Conservation (phyloP, 148 eudicot genomes). For the Polygonum aviculare region DNA sequence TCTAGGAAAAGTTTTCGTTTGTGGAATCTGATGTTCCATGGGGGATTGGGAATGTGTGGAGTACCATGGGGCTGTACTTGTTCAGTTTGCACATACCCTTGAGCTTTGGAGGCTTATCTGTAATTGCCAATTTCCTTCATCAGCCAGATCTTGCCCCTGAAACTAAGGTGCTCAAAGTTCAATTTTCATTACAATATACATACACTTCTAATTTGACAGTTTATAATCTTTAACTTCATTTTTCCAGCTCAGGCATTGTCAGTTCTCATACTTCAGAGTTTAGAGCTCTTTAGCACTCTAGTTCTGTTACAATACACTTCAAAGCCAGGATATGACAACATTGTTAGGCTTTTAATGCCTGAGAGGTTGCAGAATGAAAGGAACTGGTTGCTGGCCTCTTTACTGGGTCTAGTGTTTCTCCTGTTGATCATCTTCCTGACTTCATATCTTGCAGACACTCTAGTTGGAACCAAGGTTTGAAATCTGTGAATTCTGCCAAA, state of each 20-base stretch:
- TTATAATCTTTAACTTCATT: neutral
- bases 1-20: conserved; percentile 47
- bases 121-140: conserved; percentile 46
- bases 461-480: conserved; percentile 53
- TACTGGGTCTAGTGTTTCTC: conserved; percentile 56
- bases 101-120: conserved; percentile 81
- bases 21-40: conserved; percentile 53
- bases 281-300: conserved; percentile 45
- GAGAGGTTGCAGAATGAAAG: conserved; percentile 31
- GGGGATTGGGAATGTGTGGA: conserved; percentile 59
- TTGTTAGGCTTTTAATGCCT: conserved; percentile 30
- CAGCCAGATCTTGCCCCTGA: conserved; percentile 48
- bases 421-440: conserved; percentile 38
- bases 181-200: neutral
- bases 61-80: conserved; percentile 58
- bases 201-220: neutral
- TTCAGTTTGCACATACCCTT: conserved; percentile 82
- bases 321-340: conserved; percentile 35
- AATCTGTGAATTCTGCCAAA: neutral
- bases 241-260: conserved; percentile 42
- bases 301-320: conserved; percentile 44
- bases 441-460: conserved; percentile 46
- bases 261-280: conserved; percentile 42
- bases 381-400: conserved; percentile 59
- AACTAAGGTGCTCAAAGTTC: conserved; percentile 31